Base-by-base conservation (phyloP, 1,284 basidiomycete genomes). In the Stygiomarasmius scandens region DNA sequence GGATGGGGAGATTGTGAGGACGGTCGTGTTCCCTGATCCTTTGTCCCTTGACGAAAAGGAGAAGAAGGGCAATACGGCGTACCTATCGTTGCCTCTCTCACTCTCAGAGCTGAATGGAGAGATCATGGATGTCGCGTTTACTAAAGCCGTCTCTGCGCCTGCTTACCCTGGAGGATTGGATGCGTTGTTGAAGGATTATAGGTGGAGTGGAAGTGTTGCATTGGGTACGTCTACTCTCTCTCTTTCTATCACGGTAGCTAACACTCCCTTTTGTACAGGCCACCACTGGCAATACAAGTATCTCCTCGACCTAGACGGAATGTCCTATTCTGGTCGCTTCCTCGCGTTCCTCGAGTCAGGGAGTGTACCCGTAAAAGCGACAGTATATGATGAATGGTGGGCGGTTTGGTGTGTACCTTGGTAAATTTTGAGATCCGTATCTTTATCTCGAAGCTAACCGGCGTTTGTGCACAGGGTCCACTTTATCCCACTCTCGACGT, bases 241-340 rank as follows among this genome's bases (percentile, higher is more conserved):
- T n/a, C n/a, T n/a, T n/a, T n/a, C n/a, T n/a, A n/a, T n/a, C n/a
- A n/a, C n/a, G n/a, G n/a, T n/a, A n/a, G n/a, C n/a, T n/a, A n/a
- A n/a, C n/a, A n/a, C n/a, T n/a, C n/a, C n/a, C n/a, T n/a, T n/a
- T n/a, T n/a, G n/a, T n/a, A n/a, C n/a, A 92, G 92, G 93, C 3
- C 83, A 88, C 61, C 90, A 94, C 67, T 97, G 95, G 95, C 80
- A 87, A 55, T 92, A 95, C 78, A 96, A 96, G 75, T 96, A 95
- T 68, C 79, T 96, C 23, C 75, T 96, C 61, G 95, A 97, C 72
- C 72, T 97, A 54, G 95, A 97, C 69, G 95, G 95, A 34, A 94
- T 94, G 89, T 90, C 92, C n/a, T 97, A 97, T 70, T 94, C 91
- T 41, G 95, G 90, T 4, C 81, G 92, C 48, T 92, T 96, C 70